phyloP scores from a whole-genome alignment of 306 rosid genomes.

The Pueraria montana region DNA sequence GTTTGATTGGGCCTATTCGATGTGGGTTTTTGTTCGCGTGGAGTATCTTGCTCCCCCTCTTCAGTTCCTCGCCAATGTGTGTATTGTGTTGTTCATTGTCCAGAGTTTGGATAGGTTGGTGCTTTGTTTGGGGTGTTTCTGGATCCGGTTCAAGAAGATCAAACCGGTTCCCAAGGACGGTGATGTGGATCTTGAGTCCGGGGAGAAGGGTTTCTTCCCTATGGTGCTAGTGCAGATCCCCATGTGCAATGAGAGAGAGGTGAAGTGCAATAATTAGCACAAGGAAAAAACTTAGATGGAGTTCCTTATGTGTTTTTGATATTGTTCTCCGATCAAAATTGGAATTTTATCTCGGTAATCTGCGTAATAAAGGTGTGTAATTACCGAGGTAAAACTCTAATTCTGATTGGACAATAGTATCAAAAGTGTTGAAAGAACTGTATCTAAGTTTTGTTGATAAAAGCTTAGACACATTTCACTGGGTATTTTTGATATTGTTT shows the following conservation, averaged over 20 bases:
- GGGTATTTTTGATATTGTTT: too few relatives aligned
- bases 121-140: slow-evolving; percentile 90
- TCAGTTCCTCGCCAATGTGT: slow-evolving; percentile 77
- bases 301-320: background rate
- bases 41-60: slow-evolving; percentile 91
- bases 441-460: too few relatives aligned
- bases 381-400: background rate
- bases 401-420: too few relatives aligned
- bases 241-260: slow-evolving; percentile 95
- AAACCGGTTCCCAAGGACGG: slow-evolving; percentile 67
- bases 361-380: too few relatives aligned
- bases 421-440: too few relatives aligned
- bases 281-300: too few relatives aligned
- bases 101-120: slow-evolving; percentile 86
- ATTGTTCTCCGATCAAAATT: background rate
- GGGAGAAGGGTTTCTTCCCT: slow-evolving; percentile 76
- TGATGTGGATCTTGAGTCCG: slow-evolving; percentile 74
- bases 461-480: too few relatives aligned
- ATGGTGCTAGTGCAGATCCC: slow-evolving; percentile 96
- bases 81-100: slow-evolving; percentile 74
- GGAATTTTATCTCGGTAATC: too few relatives aligned
- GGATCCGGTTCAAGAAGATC: slow-evolving; percentile 82
- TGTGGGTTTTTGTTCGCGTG: slow-evolving; percentile 81
- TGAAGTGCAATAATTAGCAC: slow-evolving; percentile 15
- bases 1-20: slow-evolving; percentile 72